Evolutionary conservation across 495 filamentous ascomycete genomes (phyloP), one percentile per base, ranked within the genome.

Genomic region (Rostrohypoxylon terebratum): DNA sequence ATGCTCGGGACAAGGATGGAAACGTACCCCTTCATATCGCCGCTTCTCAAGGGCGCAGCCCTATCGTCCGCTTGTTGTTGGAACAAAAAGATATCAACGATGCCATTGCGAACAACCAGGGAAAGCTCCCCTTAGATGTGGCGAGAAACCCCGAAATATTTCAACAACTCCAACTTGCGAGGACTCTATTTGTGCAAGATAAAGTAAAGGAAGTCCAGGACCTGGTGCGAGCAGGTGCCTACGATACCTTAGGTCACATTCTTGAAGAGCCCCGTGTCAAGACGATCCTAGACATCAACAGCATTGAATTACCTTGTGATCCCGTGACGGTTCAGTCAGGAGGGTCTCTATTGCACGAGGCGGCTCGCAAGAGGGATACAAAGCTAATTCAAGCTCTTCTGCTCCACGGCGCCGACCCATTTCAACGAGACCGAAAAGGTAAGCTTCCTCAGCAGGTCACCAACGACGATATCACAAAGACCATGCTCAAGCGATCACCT

Each of bases 401-500:
- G 42, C 88, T 97, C 51, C 96, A 99, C 77, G 96, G 96, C 2
- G 96, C 96, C n/a, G 96, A 99, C 82, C 96, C 96, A 1, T 99
- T 99, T 80, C 90, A 93, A 47, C 88, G 96, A 53, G 96, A 99
- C 79, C 93, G 93, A 66, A 96, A 93, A 81, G 96, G 96, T 7
- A 98, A 97, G 78, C 85, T 99, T 25, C 94, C 96, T 18, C 96
- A 99, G 79, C 95, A 98, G 81, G 91, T 97, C 18, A 99, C 96
- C 20, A 98, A 98, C 77, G 96, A 99, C 80, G 96, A 99, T 68
- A 88, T 87, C 65, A 97, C 91, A 1, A 86, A 89, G 44, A 90
- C 90, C 4, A 93, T 98, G 74, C 82, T 99, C 53, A 99, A 97
- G 81, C 93, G 89, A 72, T 98, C 95, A 0, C 96, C 96, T 5